A percentile compares a stretch with the other conserved stretches of the same genome.
These are phyloP conservation scores for Fusarium sp. DNA, from an alignment of 2,329 filamentous ascomycete genomes.

Conservation along the genomic window DNA sequence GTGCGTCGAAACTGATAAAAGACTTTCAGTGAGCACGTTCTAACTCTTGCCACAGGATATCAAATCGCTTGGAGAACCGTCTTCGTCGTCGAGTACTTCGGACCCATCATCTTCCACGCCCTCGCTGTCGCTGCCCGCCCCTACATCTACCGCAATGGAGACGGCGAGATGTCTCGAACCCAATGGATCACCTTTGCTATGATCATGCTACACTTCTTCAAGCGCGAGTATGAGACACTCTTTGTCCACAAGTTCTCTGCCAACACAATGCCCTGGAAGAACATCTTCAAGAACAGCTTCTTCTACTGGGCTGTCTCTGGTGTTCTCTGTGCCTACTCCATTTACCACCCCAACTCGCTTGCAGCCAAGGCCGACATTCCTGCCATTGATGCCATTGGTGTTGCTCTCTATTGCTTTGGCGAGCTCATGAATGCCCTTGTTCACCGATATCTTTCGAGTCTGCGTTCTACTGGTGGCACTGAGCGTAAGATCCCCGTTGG, in stretches of 20 bases:
- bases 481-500: constrained; percentile 89
- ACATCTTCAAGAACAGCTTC: constrained; percentile 93
- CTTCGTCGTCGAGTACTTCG: constrained; percentile 94
- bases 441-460: constrained; percentile 79
- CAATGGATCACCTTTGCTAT: constrained; percentile 81
- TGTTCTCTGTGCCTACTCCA: constrained; percentile 81
- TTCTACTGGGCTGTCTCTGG: constrained; percentile 95
- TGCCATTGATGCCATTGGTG: constrained; percentile 70
- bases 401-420: constrained; percentile 78
- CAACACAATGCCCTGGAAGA: constrained; percentile 89
- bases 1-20: constrained; percentile 58
- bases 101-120: constrained; percentile 88
- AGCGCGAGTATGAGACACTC: constrained; percentile 93
- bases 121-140: constrained; percentile 77
- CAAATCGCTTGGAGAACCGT: constrained; percentile 95
- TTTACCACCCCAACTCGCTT: constrained; percentile 80
- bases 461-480: constrained; percentile 82
- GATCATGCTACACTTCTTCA: constrained; percentile 85
- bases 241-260: constrained; percentile 96
- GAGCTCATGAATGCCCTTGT: constrained; percentile 84
- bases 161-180: constrained; percentile 65
- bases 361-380: constrained; percentile 65
- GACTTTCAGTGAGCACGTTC: neutral
- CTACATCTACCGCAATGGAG: constrained; percentile 61
- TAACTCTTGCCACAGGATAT: constrained; percentile 64